Percentiles rank a stretch among this genome's conserved stretches.
Conservation (phyloP, 176 grass and related monocot genomes). For the Bothriochloa decipiens region DNA sequence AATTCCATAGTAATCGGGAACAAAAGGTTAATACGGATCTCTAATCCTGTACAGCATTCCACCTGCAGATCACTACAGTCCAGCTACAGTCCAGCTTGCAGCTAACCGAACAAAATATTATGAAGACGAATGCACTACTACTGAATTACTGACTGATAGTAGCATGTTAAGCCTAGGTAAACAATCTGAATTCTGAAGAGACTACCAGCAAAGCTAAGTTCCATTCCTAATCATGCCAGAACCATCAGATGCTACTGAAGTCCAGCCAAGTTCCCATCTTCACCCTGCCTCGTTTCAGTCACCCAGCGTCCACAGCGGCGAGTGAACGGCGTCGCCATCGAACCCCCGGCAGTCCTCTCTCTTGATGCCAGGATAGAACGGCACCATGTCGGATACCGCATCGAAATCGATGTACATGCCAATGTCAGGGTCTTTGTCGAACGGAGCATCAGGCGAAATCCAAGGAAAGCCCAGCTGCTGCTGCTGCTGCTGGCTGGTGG, state of each 20-base stretch:
- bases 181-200: not conserved
- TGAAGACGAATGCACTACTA: not conserved
- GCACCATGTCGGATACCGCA: not conserved
- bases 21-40: not conserved
- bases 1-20: not conserved
- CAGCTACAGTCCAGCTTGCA: not conserved
- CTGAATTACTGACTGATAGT: not conserved
- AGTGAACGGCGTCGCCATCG: constrained; percentile 12
- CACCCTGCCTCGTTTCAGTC: constrained; percentile 16
- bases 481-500: not conserved
- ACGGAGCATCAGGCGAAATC: not conserved
- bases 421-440: constrained; percentile 42
- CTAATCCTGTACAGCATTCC: not conserved
- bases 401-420: constrained; percentile 47
- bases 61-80: not conserved
- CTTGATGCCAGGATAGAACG: not conserved
- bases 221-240: not conserved
- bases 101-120: constrained; percentile 11
- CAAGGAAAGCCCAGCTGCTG: constrained; percentile 27
- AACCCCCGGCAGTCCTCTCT: not conserved
- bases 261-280: constrained; percentile 3
- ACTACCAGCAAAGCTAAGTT: not conserved
- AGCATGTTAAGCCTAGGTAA: constrained; percentile 2
- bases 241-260: constrained; percentile 14
- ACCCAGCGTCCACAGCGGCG: constrained; percentile 26